These are phyloP conservation scores for Vinca minor DNA, from an alignment of 257 asterid species.

Conservation along the genomic window DNA sequence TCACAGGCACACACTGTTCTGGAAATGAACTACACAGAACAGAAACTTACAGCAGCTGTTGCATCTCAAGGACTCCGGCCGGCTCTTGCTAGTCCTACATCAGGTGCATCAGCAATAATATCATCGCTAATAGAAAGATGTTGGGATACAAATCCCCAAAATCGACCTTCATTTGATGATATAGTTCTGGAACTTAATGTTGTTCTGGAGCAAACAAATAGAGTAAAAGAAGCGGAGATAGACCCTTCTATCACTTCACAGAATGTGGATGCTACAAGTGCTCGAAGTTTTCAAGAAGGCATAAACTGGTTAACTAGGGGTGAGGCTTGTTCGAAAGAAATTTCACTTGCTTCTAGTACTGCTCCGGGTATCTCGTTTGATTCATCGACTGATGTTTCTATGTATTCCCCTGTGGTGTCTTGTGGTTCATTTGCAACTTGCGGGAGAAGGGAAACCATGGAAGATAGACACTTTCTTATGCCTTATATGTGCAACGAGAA, in stretches of 20 bases:
- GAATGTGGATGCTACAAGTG: slow-evolving; percentile 19
- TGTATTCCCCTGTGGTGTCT: slow-evolving; percentile 61
- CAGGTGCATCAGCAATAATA: slow-evolving; percentile 42
- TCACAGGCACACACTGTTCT: slow-evolving; percentile 92
- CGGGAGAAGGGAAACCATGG: slow-evolving; percentile 97
- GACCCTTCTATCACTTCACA: slow-evolving; percentile 18
- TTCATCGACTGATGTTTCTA: slow-evolving; percentile 31
- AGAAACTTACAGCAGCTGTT: slow-evolving; percentile 81
- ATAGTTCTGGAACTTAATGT: slow-evolving; percentile 54
- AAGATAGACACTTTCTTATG: slow-evolving; percentile 67
- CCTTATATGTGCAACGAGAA: slow-evolving; percentile 46
- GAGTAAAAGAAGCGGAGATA: slow-evolving; percentile 19
- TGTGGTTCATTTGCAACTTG: slow-evolving; percentile 90
- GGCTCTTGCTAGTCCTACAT: slow-evolving; percentile 51
- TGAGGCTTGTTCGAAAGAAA: slow-evolving; percentile 31
- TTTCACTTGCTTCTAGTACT: slow-evolving; percentile 30
- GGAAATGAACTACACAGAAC: slow-evolving; percentile 95
- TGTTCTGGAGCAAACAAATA: slow-evolving; percentile 28
- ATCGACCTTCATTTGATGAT: slow-evolving; percentile 60
- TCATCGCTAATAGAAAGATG: slow-evolving; percentile 64
- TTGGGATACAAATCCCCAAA: slow-evolving; percentile 69
- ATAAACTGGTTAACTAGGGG: slow-evolving; percentile 74
- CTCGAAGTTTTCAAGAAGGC: slow-evolving; percentile 47
- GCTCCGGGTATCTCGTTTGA: slow-evolving; percentile 29
- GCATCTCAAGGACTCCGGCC: slow-evolving; percentile 83